Conservation (phyloP, 2,329 filamentous ascomycete species). For the Cladosporium austrohemisphaericum region DNA sequence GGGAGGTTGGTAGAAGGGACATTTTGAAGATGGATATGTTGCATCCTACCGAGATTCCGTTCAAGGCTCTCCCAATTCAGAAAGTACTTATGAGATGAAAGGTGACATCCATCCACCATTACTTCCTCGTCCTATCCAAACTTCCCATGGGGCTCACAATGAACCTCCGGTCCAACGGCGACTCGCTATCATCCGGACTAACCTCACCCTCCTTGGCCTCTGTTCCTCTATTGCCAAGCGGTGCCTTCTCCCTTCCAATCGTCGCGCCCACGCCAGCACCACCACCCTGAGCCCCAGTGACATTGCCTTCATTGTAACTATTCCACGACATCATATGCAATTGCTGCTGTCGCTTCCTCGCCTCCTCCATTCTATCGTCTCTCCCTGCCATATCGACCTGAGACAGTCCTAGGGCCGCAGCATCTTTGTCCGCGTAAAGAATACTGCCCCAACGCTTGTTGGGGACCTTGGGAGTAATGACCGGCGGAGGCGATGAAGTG, state of each 20-base stretch:
- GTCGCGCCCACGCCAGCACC: neutral
- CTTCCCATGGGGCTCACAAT: conserved; percentile 19
- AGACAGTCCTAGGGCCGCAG: conserved; percentile 23
- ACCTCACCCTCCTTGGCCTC: conserved; percentile 14
- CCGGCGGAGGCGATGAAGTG: conserved; percentile 15
- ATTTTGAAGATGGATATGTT: too few relatives aligned
- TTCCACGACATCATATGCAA: conserved; percentile 26
- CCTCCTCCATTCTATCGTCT: conserved; percentile 5
- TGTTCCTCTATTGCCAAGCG: conserved; percentile 14
- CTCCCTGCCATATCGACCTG: neutral
- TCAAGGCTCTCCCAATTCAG: too few relatives aligned
- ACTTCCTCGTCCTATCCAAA: conserved; percentile 5
- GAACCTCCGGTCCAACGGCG: conserved; percentile 15
- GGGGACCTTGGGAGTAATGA: neutral
- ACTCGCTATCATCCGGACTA: conserved; percentile 16
- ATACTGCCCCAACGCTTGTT: neutral
- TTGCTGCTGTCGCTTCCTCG: conserved; percentile 19
- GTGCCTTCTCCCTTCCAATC: neutral
- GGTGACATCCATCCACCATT: too few relatives aligned
- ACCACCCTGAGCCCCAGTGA: neutral
- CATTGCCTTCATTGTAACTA: conserved; percentile 19
- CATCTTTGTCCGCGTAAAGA: conserved; percentile 14
- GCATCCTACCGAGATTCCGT: too few relatives aligned
- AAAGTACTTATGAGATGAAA: too few relatives aligned
- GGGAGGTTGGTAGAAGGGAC: too few relatives aligned